A percentile compares a stretch with the other conserved stretches of the same genome.
phyloP scores from a whole-genome alignment of 2,329 filamentous ascomycete species.

The Diaporthe sp. region DNA sequence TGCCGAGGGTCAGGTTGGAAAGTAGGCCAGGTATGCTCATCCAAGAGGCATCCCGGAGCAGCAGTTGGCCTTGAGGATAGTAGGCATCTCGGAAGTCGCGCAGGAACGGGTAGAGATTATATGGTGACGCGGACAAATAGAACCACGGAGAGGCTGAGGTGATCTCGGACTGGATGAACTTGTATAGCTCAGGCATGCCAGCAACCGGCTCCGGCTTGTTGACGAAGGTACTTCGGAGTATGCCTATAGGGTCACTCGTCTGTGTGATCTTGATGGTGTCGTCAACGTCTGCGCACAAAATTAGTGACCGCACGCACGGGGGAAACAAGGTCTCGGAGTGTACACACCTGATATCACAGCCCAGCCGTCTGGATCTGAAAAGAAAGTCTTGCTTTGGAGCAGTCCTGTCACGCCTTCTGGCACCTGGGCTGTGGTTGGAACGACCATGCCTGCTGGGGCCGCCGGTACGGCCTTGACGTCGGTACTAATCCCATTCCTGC shows the following conservation, averaged over 20 bases:
- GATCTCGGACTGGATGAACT: conserved; percentile 66
- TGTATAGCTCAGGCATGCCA: conserved; percentile 89
- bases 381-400: conserved; percentile 75
- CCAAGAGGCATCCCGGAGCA: conserved; percentile 88
- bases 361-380: conserved; percentile 84
- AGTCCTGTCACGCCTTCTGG: conserved; percentile 64
- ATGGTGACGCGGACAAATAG: conserved; percentile 93
- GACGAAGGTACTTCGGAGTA: conserved; percentile 85
- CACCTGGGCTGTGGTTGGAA: conserved; percentile 61
- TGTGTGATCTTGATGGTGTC: conserved; percentile 95
- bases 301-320: neutral
- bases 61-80: conserved; percentile 82
- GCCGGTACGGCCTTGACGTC: conserved; percentile 67
- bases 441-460: conserved; percentile 55
- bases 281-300: conserved; percentile 75
- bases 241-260: conserved; percentile 82
- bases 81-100: conserved; percentile 75
- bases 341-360: conserved; percentile 78
- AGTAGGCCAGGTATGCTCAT: conserved; percentile 85
- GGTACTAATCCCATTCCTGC: conserved; percentile 76
- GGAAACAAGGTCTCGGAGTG: neutral
- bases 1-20: conserved; percentile 81
- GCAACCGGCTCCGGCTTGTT: conserved; percentile 76
- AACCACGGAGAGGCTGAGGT: conserved; percentile 79
- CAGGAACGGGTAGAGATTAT: conserved; percentile 93